These are phyloP conservation scores for Letharia lupina DNA, from an alignment of 495 filamentous ascomycete genomes.

Conservation along the genomic window DNA sequence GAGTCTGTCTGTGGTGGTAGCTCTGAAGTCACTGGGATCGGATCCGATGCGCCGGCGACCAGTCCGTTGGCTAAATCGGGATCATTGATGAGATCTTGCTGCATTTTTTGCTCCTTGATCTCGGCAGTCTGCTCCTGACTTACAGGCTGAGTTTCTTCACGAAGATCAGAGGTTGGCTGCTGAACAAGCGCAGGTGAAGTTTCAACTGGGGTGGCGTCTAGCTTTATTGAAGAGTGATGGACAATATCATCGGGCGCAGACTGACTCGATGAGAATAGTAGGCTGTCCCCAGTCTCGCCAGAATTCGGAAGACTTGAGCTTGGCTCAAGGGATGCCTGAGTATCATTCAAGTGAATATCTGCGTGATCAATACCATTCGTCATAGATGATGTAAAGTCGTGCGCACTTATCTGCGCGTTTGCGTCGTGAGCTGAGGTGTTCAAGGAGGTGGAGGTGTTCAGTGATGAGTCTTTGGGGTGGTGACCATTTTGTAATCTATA, in stretches of 20 bases:
- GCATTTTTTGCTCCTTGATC: constrained; percentile 17
- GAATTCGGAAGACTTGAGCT: constrained; percentile 16
- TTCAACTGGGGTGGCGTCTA: constrained; percentile 10
- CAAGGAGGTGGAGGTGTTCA: constrained; percentile 13
- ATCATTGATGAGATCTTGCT: constrained; percentile 17
- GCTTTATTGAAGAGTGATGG: background rate
- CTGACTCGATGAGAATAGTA: constrained; percentile 11
- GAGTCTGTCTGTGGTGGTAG: background rate
- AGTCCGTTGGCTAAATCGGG: constrained; percentile 20
- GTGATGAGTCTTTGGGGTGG: constrained; percentile 17
- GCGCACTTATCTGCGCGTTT: constrained; percentile 9
- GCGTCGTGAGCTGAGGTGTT: constrained; percentile 22
- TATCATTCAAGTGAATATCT: constrained; percentile 6
- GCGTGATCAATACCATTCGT: constrained; percentile 14
- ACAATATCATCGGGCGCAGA: constrained; percentile 7
- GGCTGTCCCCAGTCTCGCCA: constrained; percentile 12
- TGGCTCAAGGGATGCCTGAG: constrained; percentile 7
- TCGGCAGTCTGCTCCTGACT: constrained; percentile 9
- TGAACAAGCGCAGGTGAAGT: constrained; percentile 20
- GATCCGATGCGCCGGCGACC: constrained; percentile 1
- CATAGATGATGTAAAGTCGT: constrained; percentile 12
- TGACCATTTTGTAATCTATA: constrained; percentile 16
- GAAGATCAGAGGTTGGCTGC: constrained; percentile 24
- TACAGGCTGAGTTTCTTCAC: constrained; percentile 21
- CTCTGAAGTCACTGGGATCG: background rate